These are phyloP conservation scores for Coemansia sp. DNA, from an alignment of 192 early-diverging fungal genomes.

Conservation along the genomic window DNA sequence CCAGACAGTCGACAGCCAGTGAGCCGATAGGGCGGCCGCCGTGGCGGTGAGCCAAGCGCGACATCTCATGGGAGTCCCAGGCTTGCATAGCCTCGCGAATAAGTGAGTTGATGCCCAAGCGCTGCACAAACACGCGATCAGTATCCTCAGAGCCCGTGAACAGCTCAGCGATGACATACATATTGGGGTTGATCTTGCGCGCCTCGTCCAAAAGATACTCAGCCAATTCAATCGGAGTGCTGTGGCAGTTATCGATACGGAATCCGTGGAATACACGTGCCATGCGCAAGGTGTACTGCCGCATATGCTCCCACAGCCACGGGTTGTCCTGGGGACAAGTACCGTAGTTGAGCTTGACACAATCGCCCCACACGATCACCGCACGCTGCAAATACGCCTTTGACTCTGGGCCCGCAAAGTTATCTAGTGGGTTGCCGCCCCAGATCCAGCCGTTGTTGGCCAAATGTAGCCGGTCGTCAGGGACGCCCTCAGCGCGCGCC, in stretches of 20 bases:
- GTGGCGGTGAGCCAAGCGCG: constrained; percentile 84
- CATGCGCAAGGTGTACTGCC: constrained; percentile 83
- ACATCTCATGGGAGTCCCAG: constrained; percentile 89
- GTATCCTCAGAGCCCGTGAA: constrained; percentile 97
- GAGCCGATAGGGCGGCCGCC: constrained; percentile 91
- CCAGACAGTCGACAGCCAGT: constrained; percentile 73
- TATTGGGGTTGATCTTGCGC: constrained; percentile 77
- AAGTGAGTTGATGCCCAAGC: constrained; percentile 93
- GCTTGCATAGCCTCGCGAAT: constrained; percentile 99
- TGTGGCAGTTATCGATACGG: constrained; percentile 99
- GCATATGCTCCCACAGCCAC: constrained; percentile 96
- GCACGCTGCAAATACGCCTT: constrained; percentile 91
- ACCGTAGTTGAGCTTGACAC: constrained; percentile 98
- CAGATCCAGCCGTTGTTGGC: constrained; percentile 98
- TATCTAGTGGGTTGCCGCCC: constrained; percentile 86
- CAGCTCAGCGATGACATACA: constrained; percentile 97
- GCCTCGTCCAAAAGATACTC: constrained; percentile 90
- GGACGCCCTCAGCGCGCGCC: constrained; percentile 60
- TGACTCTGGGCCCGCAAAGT: constrained; percentile 89
- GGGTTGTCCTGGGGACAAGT: constrained; percentile 79
- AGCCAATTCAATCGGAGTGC: constrained; percentile 94
- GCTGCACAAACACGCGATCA: constrained; percentile 89
- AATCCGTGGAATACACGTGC: constrained; percentile 92
- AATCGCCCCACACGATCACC: constrained; percentile 99
- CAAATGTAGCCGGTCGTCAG: constrained; percentile 71